A percentile compares a stretch with the other conserved stretches of the same genome.
Evolutionary conservation across 2,329 filamentous ascomycete genomes (phyloP).

Genomic region (Colletotrichum lini): DNA sequence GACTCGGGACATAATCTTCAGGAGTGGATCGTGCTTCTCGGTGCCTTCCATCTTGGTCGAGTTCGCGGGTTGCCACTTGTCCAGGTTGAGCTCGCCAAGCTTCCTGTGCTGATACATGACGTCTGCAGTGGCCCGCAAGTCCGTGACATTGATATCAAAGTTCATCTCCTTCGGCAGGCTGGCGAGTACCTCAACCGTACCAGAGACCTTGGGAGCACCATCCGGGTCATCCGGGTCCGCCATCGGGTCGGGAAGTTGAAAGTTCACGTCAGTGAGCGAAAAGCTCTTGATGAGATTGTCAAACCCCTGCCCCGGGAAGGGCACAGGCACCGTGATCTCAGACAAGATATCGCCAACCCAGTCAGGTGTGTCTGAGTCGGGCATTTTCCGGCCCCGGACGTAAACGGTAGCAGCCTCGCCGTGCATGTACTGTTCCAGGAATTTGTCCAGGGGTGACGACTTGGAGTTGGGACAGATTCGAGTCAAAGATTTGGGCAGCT

Average conservation of each 20-base stretch:
- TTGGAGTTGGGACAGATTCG: conserved; percentile 81
- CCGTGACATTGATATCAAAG: conserved; percentile 83
- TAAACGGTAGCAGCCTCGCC: conserved; percentile 85
- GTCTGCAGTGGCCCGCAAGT: conserved; percentile 82
- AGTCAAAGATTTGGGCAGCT: conserved; percentile 81
- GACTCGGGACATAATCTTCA: conserved; percentile 84
- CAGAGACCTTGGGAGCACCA: conserved; percentile 84
- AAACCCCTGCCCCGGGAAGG: conserved; percentile 85
- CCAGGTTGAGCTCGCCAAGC: conserved; percentile 84
- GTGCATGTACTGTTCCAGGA: conserved; percentile 86
- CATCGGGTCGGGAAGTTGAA: conserved; percentile 84
- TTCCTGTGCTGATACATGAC: conserved; percentile 84
- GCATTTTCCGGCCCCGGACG: conserved; percentile 82
- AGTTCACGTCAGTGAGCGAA: conserved; percentile 86
- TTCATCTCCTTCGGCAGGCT: conserved; percentile 88
- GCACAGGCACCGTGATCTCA: conserved; percentile 86
- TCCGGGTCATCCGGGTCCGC: conserved; percentile 81
- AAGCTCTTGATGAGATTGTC: conserved; percentile 91
- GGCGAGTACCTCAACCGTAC: conserved; percentile 84
- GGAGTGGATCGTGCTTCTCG: conserved; percentile 69
- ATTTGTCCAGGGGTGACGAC: conserved; percentile 86
- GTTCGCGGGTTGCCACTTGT: conserved; percentile 87
- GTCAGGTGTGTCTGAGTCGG: conserved; percentile 77
- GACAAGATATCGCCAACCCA: conserved; percentile 88
- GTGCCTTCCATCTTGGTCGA: conserved; percentile 78